Conservation (phyloP, 345 rosid genomes). For the Sapria himalayana region DNA sequence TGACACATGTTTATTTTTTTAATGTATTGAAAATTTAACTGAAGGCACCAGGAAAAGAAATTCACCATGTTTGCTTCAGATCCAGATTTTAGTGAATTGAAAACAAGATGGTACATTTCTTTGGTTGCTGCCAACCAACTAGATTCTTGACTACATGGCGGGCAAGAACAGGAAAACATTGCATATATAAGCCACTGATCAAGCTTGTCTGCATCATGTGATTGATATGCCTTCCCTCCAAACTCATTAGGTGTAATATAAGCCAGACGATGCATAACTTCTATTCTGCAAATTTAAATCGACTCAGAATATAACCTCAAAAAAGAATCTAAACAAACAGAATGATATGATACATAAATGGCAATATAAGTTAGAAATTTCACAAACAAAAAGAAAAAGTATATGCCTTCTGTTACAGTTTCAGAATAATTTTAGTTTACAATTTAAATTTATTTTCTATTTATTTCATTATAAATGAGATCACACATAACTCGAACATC, state of each 20-base stretch:
- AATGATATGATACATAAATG: too few species aligned
- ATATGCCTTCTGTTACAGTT: too few species aligned
- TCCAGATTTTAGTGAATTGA: constrained; percentile 75
- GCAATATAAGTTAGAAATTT: too few species aligned
- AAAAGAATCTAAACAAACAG: too few species aligned
- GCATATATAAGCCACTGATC: constrained; percentile 98
- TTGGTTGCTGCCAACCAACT: constrained; percentile 65
- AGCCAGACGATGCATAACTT: constrained; percentile 64
- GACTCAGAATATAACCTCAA: constrained; percentile 8
- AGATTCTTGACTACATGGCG: constrained; percentile 62
- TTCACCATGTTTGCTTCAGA: constrained; percentile 70
- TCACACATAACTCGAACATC: too few species aligned
- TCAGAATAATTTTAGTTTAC: too few species aligned
- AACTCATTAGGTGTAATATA: constrained; percentile 80
- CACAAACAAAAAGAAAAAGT: too few species aligned
- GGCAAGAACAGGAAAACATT: constrained; percentile 90
- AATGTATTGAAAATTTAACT: too few species aligned
- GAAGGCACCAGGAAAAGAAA: too few species aligned
- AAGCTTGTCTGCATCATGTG: constrained; percentile 81
- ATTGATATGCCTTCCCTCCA: constrained; percentile 81
- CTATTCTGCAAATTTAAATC: constrained; percentile 34
- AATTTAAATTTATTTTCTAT: too few species aligned
- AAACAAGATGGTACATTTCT: constrained; percentile 75
- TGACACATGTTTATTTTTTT: too few species aligned
- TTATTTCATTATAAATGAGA: too few species aligned